Evolutionary conservation across 306 rosid genomes (phyloP).

Genomic region (Lagenaria siceraria): DNA sequence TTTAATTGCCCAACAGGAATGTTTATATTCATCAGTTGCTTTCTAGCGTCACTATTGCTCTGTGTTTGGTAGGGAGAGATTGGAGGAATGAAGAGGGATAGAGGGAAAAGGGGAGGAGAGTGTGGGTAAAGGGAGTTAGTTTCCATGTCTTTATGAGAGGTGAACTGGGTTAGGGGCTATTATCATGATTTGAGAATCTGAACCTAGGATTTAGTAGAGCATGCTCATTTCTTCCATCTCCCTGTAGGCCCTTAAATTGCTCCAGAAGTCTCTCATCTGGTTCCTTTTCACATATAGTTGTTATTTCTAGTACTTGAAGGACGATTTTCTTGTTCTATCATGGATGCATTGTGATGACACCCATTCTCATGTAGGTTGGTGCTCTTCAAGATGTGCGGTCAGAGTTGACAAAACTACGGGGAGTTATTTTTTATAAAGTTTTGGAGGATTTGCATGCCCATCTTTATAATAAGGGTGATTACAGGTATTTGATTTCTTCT

Average conservation of each 20-base stretch:
- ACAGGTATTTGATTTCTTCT: constrained; percentile 45
- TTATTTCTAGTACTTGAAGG: constrained; percentile 6
- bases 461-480: constrained; percentile 91
- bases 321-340: not conserved
- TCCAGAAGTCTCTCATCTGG: not conserved
- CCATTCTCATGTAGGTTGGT: constrained; percentile 60
- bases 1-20: not conserved
- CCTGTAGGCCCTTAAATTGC: not conserved
- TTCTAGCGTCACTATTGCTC: not conserved
- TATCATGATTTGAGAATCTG: not conserved
- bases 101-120: not conserved
- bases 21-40: not conserved
- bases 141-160: not conserved
- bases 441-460: constrained; percentile 94
- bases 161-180: not conserved
- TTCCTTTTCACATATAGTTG: not conserved
- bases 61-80: not conserved
- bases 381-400: constrained; percentile 99
- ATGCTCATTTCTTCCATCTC: not conserved
- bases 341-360: constrained; percentile 10
- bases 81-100: not conserved
- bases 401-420: constrained; percentile 81
- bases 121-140: not conserved
- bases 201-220: not conserved
- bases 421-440: constrained; percentile 75